Percentiles rank a stretch among this genome's conserved stretches.
phyloP scores from a whole-genome alignment of 31 red algal genomes.

The Asparagopsis taxiformis region DNA sequence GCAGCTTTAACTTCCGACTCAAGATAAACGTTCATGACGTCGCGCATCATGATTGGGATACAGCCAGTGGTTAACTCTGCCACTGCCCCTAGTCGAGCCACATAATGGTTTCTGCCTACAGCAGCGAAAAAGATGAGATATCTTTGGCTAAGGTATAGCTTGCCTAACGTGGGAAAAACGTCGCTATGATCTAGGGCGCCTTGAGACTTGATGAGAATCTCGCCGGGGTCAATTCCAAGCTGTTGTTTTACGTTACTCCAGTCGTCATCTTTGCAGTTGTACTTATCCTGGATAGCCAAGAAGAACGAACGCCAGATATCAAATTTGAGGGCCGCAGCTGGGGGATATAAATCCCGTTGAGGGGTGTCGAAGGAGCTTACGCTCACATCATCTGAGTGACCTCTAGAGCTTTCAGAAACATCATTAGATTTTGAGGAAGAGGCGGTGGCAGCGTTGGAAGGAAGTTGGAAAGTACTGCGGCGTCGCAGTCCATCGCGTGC shows the following conservation, averaged over 20 bases:
- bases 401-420: neutral
- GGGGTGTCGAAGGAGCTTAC: neutral
- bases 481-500: neutral
- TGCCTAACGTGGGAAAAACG: conserved; percentile 70
- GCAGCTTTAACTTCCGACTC: conserved; percentile 60
- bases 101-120: conserved; percentile 75
- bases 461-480: neutral
- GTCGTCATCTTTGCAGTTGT: conserved; percentile 63
- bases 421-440: neutral
- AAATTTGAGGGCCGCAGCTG: conserved; percentile 36
- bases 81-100: conserved; percentile 55
- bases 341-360: conserved; percentile 45
- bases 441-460: neutral
- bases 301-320: conserved; percentile 69
- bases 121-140: conserved; percentile 80
- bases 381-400: conserved; percentile 3
- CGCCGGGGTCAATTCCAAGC: conserved; percentile 69
- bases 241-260: conserved; percentile 57
- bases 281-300: conserved; percentile 59
- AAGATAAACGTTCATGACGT: conserved; percentile 55
- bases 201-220: conserved; percentile 69
- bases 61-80: conserved; percentile 29
- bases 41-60: conserved; percentile 78
- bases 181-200: conserved; percentile 83
- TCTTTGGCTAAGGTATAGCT: conserved; percentile 73